These are phyloP conservation scores for Aspergillus amoenus DNA, from an alignment of 2,329 filamentous ascomycete species.

Conservation along the genomic window DNA sequence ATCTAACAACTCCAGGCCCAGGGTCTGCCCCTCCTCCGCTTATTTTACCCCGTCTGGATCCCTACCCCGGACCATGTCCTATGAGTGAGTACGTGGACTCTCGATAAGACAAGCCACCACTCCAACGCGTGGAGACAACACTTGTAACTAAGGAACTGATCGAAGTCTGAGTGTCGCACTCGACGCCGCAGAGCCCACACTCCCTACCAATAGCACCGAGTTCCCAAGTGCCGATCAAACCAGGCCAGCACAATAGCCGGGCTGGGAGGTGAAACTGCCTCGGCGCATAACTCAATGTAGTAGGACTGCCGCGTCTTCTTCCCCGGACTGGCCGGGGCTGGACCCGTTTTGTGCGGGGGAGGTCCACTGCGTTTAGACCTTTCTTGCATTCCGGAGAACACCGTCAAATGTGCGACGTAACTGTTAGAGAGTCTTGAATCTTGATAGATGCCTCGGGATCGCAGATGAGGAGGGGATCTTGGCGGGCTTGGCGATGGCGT, in stretches of 20 bases:
- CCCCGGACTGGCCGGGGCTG: neutral
- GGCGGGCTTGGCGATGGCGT: neutral
- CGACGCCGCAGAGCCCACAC: neutral
- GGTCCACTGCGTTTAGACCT: neutral
- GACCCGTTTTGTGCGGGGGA: neutral
- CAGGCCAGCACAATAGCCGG: slow-evolving; percentile 7
- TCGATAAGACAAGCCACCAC: too few species aligned
- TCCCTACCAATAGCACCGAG: neutral
- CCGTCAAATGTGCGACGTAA: too few species aligned
- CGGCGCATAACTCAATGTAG: neutral
- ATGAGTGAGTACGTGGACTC: too few species aligned
- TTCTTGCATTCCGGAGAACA: too few species aligned
- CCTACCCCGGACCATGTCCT: too few species aligned
- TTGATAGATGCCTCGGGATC: neutral
- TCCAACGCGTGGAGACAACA: too few species aligned
- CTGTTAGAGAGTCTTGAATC: neutral
- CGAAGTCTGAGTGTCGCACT: neutral
- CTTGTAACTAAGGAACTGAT: too few species aligned
- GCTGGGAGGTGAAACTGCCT: slow-evolving; percentile 11
- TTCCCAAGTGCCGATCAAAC: neutral
- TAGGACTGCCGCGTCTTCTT: neutral
- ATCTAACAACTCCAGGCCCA: too few species aligned
- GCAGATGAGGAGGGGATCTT: neutral
- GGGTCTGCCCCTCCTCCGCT: too few species aligned
- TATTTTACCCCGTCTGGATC: too few species aligned